Evolutionary conservation across 1,284 basidiomycete species (phyloP), one percentile per base, ranked within the genome.

Genomic region (Tetrapyrgos nigripes): DNA sequence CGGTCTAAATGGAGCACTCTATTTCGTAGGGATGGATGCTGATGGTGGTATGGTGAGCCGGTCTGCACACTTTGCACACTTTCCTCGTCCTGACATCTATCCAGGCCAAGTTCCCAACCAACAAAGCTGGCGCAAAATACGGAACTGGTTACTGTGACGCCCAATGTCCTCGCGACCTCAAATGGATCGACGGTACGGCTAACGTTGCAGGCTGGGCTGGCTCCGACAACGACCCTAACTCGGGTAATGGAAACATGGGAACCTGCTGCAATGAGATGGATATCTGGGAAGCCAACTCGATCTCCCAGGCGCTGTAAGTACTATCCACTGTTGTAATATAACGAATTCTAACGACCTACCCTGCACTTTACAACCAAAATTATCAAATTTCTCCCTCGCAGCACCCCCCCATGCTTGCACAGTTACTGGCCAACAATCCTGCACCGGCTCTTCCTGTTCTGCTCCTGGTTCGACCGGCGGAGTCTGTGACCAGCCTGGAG

Each of bases 261-360:
- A 70, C 80, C n/a, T 85, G 83, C 76, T 85, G 83, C 66, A 76
- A 70, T 61, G 83, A 84, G 76, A 83, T 84, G 82, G 83, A 84
- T 68, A 73, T 85, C 66, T 84, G 82, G 83, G 82, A 84, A 70
- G 83, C 82, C 62, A 86, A 86, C 75, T 75, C 72, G 50, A 73
- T 77, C 61, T 73, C 82, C 37, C 68, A 79, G 44, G 83, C 83
- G 21, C 79, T 44, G 8, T 33, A 14, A 8, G 8, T 33, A 33
- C 8, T 33, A 8, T 33, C n/a, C n/a, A n/a, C n/a, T 8, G 14
- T 14, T 33, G 8, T 33, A 33, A 33, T 33, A 33, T 14, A 14
- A 33, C 31, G 8, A 8, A 8, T 33, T 33, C 31, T 8, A 33
- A 14, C 14, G 8, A 33, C 8, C 31, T 33, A 8, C 31, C 31